A percentile compares a stretch with the other conserved stretches of the same genome.
phyloP scores from a whole-genome alignment of 176 grass and related monocot species.

The Canna indica region DNA sequence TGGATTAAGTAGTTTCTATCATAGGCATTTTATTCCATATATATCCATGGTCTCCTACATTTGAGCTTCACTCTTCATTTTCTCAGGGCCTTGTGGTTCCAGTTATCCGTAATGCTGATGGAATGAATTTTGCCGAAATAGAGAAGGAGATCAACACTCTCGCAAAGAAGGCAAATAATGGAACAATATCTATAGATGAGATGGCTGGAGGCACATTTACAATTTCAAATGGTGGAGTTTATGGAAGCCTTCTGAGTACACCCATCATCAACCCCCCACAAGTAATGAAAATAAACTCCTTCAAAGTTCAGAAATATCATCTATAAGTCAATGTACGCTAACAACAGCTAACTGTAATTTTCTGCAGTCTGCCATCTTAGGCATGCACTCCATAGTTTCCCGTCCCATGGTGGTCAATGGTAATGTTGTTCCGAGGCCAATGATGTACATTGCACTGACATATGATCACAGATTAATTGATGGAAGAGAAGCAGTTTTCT shows the following conservation, averaged over 20 bases:
- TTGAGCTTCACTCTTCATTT: neutral
- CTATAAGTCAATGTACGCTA: neutral
- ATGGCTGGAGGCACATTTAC: conserved; percentile 89
- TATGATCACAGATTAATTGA: conserved; percentile 78
- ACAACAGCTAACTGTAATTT: neutral
- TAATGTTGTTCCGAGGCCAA: conserved; percentile 45
- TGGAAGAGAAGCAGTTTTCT: conserved; percentile 75
- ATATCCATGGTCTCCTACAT: neutral
- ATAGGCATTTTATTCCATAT: conserved; percentile 1
- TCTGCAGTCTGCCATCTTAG: conserved; percentile 70
- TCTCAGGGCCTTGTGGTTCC: conserved; percentile 71
- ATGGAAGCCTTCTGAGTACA: conserved; percentile 77
- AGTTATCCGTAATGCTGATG: conserved; percentile 61
- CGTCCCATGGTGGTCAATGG: conserved; percentile 62
- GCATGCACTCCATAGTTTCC: conserved; percentile 71
- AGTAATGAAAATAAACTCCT: conserved; percentile 15
- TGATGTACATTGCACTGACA: conserved; percentile 76
- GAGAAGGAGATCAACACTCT: conserved; percentile 74
- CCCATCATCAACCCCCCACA: conserved; percentile 86
- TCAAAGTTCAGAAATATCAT: neutral
- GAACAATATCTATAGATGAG: conserved; percentile 76
- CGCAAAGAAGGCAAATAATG: conserved; percentile 70
- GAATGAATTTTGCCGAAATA: conserved; percentile 75
- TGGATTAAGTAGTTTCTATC: neutral
- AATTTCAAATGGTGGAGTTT: conserved; percentile 81